These are phyloP conservation scores for Eleusine indica DNA, from an alignment of 176 grass and related monocot genomes.

Conservation along the genomic window DNA sequence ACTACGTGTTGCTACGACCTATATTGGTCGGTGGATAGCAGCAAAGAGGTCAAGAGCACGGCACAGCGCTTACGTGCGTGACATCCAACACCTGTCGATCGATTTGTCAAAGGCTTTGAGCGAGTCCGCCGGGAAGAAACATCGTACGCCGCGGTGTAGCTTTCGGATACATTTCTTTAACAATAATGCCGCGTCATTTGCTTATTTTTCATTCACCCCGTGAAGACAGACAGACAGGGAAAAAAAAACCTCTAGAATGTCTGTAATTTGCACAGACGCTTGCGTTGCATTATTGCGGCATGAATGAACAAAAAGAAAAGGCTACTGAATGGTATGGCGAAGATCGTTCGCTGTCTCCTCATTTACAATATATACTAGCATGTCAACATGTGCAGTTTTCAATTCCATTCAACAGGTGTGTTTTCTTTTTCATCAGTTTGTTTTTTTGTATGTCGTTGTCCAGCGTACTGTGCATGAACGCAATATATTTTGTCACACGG, in stretches of 20 bases:
- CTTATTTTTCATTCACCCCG: neutral
- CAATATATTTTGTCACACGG: neutral
- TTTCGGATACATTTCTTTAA: neutral
- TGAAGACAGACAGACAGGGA: no score
- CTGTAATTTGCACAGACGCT: no score
- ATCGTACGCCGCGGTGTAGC: neutral
- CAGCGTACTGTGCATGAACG: neutral
- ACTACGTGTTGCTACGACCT: neutral
- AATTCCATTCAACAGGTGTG: neutral
- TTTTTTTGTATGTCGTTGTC: neutral
- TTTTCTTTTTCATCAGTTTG: neutral
- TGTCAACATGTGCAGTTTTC: neutral
- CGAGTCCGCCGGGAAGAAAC: neutral
- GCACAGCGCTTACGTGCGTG: neutral
- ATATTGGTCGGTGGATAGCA: neutral
- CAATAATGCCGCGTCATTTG: neutral
- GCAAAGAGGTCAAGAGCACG: neutral
- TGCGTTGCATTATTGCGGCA: no score
- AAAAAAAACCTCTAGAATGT: no score
- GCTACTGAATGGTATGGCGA: neutral
- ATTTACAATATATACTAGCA: neutral
- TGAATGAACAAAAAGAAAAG: no score
- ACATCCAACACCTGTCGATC: neutral
- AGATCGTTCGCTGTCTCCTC: neutral
- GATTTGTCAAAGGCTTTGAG: constrained; percentile 3